Evolutionary conservation across 768 basidiomycete genomes (phyloP), one percentile per base, ranked within the genome.

Genomic region (Obba rivulosa): DNA sequence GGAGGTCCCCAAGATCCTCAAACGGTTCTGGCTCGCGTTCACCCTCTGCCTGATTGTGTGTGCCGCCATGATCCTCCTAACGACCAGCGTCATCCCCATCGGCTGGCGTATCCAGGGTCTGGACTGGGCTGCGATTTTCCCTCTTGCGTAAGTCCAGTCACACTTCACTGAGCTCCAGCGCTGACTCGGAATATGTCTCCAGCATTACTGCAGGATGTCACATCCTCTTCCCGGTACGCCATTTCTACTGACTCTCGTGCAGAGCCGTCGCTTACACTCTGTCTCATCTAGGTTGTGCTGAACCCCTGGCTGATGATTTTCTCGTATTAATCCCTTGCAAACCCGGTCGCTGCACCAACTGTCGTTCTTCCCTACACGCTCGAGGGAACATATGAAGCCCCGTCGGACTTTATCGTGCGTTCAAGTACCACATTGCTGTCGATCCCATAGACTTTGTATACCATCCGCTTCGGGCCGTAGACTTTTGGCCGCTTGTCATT

Each of bases 271-370:
- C 34, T 39, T 22, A 22, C n/a, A 17, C 5, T 17, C 3, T 17
- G 31, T 34, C 31, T 1, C 37, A 20, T 8, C 3, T 18, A 86
- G 76, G 85, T 94, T 47, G 81, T 91, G 17, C 75, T 93, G 36
- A 93, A 93, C 57, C 91, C 89, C 1, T 89, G 85, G 85, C 68
- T 92, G 46, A 88, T 89, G 85, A 85, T 89, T 37, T 92, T 91
- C 66, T 82, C 81, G 0, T 79, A 77, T 55, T 73, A 57, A 61
- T 37, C 46, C 7, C 28, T 31, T 31, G 13, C 28, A 5, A 31
- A 31, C 28, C 28, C n/a, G n/a, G 28, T 31, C 28, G 5, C 13
- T 31, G 28, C 28, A 31, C 28, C 13, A 31, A 31, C 28, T 31
- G 28, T 13, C 28, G 13, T 31, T 31, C 28, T 7, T 13, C 7